Evolutionary conservation across 2,329 filamentous ascomycete genomes (phyloP).

Genomic region (Sporothrix protearum): DNA sequence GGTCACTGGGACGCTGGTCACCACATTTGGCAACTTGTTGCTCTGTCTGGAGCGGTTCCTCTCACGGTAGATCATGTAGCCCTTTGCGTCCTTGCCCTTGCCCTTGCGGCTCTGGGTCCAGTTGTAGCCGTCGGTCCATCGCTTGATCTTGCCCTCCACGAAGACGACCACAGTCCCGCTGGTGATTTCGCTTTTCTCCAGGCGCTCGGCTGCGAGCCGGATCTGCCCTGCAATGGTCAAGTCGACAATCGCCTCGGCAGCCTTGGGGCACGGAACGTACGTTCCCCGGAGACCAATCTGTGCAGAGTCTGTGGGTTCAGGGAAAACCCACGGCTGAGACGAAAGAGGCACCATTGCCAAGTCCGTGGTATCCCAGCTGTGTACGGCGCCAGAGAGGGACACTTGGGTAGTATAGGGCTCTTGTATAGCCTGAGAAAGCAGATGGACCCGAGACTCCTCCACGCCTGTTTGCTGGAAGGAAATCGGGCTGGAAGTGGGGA

Average conservation of each 20-base stretch:
- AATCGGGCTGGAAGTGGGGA: too few relatives aligned
- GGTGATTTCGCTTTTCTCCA: background rate
- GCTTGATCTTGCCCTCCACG: background rate
- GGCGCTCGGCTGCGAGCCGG: background rate
- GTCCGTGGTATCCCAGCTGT: too few relatives aligned
- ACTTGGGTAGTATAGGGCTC: too few relatives aligned
- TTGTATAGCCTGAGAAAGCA: too few relatives aligned
- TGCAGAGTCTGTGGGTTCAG: background rate
- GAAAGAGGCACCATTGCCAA: background rate
- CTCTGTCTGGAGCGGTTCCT: too few relatives aligned
- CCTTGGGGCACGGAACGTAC: background rate
- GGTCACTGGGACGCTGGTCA: background rate
- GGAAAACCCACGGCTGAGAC: background rate
- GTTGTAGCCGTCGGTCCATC: background rate
- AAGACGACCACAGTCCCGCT: background rate
- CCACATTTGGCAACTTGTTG: too few relatives aligned
- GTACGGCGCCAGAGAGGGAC: too few relatives aligned
- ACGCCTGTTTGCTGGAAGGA: too few relatives aligned
- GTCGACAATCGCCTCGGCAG: background rate
- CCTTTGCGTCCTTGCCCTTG: background rate
- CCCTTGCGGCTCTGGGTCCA: conserved; percentile 10
- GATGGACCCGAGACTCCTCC: too few relatives aligned
- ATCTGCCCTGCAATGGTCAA: background rate
- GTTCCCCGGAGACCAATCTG: background rate
- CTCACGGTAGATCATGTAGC: conserved; percentile 1